Evolutionary conservation across 352 stramenopile genomes (phyloP), one percentile per base, ranked within the genome.

Genomic region (Pythium plurisporium): DNA sequence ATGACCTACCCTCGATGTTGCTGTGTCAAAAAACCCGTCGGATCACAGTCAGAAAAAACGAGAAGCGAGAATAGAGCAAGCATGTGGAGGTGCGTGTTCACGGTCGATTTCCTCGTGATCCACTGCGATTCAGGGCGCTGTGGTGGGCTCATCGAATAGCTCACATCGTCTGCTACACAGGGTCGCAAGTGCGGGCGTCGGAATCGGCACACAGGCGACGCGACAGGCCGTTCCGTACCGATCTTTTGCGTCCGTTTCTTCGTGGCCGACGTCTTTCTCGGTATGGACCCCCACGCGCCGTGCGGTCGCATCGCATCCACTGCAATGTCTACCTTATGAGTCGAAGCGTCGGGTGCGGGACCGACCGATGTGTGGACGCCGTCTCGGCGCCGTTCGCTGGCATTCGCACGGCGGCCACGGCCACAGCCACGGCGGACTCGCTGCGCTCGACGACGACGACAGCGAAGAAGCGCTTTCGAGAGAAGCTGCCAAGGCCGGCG

Each of bases 401-500:
- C 55, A 56, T 34, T 55, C 38, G 19, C 60, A 56, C 23, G 55
- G 62, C 14, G 52, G 65, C 23, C 62, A 70, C 33, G 55, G 61
- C 45, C 60, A 72, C 55, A 59, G 59, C 29, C 57, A 73, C n/a
- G 55, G 64, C 19, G 56, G 60, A 10, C 43, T 74, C 4, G 41
- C 17, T 25, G 52, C 51, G 10, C 6, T 57, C 4, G 60, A 67
- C 11, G 44, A 59, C 6, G 56, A 74, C 12, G 51, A 62, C 10
- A 64, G 22, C n/a, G 46, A 51, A 4, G 49, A 64, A 43, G 62
- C 72, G 37, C 44, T 86, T 9, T 71, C 62, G 7, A 64, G 62
- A 0, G 60, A 67, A 25, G 79, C 78, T 45, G 57, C 73, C 19
- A 64, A 70, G 29, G 68, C 72, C 2, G 77, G 75, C 0, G 66